Base-by-base conservation (phyloP, 108 stramenopile genomes). In the Aurantiochytrium sp. region DNA sequence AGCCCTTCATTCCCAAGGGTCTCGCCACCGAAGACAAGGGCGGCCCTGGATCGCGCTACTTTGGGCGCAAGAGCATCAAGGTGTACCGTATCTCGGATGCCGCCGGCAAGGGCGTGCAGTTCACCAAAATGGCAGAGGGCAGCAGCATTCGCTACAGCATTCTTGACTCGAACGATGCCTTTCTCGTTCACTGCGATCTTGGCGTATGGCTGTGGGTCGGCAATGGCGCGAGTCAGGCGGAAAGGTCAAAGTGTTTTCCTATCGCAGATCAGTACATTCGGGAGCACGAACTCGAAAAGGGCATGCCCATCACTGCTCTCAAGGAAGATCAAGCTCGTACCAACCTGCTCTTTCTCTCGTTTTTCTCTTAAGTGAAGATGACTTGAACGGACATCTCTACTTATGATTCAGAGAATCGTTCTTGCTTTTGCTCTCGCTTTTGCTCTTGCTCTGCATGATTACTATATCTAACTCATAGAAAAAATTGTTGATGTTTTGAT, bases 141-240 rank as follows among this genome's bases (percentile, higher is more conserved):
- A 2, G 43, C n/a, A 58, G 60, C 5, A 71, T 96, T 5, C 83
- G 89, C 12, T 45, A 44, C 1, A 35, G 89, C 45, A 44, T 83
- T 5, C 91, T 94, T n/a, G 83, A 58, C 58, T 90, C 94, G 18
- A 58, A 92, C 87, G 94, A 95, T 69, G 95, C 95, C 21, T 96
- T 92, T 89, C 58, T 97, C 5, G 76, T 97, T 35, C 95, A 96
- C 91, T 90, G 91, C 59, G 95, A 95, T 28, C 91, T 90, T 91
- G 91, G 95, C 58, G 57, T 96, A 10, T 96, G 92, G 90, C 58
- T 96, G 28, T 97, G 96, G 96, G 87, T 96, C 72, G 97, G 97
- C 14, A 4, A 10, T 44, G 42, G 87, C n/a, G 88, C 91, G 8
- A 72, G 58, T 1, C n/a, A 16, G 45, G 53, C 57, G 5, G 91